Conservation (phyloP, 352 stramenopile genomes). For the Poterioochromonas sp. region DNA sequence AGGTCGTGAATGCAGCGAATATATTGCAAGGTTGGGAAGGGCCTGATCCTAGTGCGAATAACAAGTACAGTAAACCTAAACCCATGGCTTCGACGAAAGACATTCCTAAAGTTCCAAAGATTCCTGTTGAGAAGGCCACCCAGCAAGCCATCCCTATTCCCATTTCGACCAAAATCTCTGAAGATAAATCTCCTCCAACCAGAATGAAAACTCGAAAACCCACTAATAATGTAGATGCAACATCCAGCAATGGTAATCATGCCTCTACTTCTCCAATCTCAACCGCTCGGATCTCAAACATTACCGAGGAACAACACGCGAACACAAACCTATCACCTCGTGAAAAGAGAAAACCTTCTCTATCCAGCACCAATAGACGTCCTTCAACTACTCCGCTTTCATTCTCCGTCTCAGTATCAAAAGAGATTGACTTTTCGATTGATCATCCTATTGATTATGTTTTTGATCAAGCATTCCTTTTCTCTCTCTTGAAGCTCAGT, state of each 20-base stretch:
- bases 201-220: background rate
- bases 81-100: too few species aligned
- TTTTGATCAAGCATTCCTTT: background rate
- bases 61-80: background rate
- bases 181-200: too few species aligned
- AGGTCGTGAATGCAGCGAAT: background rate
- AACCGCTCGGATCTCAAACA: background rate
- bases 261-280: background rate
- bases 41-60: background rate
- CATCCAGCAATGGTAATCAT: background rate
- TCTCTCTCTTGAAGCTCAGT: background rate
- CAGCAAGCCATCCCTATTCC: background rate
- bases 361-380: background rate
- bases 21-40: background rate
- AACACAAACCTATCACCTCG: background rate
- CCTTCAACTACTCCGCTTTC: background rate
- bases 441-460: background rate
- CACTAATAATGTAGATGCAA: background rate
- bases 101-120: too few species aligned
- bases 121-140: too few species aligned
- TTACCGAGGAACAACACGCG: background rate
- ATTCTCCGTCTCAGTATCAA: background rate
- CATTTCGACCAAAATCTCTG: background rate
- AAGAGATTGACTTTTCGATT: background rate
- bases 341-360: background rate